Base-by-base conservation (phyloP, 345 rosid genomes). In the Ceriops tagal region DNA sequence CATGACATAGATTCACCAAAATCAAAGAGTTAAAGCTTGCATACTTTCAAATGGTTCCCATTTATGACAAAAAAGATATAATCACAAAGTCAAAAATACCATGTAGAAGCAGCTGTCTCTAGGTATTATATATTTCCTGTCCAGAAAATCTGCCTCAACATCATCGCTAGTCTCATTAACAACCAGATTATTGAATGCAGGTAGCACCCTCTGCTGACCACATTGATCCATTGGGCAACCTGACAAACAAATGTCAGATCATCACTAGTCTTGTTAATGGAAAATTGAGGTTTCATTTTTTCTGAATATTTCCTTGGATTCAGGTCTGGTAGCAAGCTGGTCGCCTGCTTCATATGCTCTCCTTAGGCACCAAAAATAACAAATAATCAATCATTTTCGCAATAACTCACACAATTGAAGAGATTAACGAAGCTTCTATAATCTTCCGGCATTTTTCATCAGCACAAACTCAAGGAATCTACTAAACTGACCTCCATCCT, bases 61-160 rank as follows among this genome's bases (percentile, higher is more conserved):
- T 37, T 31, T 26, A 18, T 11, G 34, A 47, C 2, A 16, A 19
- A 61, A 18, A 18, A 51, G 32, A 18, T 53, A 27, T 22, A 19
- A 20, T 34, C 16, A n/a, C 31, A 60, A 15, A 26, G 24, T 30
- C 52, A 76, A 64, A 47, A 58, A 52, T 79, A 91, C 97, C 97
- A 93, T 91, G 81, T 84, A 89, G 88, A 93, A 91, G 82, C 84
- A 80, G 78, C 97, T 86, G 70, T 85, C 75, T 66, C 79, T 70
- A 0, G 92, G 95, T 37, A 91, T 61, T 69, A 93, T 39, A 77
- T 82, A 89, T 61, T 56, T 78, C 72, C 79, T 66, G 66, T 72
- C 56, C 5, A 84, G 78, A 83, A 87, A 76, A 60, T 85, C 89
- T 53, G 90, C 97, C 77, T 87, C 91, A 61, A 81, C 79, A 35